Evolutionary conservation across 148 eudicot species (phyloP).

Genomic region (Spergularia marina): DNA sequence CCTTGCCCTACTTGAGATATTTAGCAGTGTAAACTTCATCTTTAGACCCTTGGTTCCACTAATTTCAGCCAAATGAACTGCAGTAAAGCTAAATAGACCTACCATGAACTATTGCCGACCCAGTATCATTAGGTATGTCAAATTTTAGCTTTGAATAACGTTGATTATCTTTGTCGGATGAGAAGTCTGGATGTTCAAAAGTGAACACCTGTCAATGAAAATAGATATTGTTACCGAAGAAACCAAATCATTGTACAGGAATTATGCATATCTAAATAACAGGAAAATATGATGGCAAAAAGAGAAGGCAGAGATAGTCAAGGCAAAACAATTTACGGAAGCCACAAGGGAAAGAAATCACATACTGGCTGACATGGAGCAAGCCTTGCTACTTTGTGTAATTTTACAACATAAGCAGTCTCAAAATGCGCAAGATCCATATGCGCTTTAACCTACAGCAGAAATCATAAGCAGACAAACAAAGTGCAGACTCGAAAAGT

Average conservation of each 20-base stretch:
- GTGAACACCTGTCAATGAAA: slow-evolving; percentile 67
- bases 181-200: slow-evolving; percentile 73
- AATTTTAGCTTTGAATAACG: slow-evolving; percentile 74
- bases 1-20: not conserved
- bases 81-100: slow-evolving; percentile 19
- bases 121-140: slow-evolving; percentile 76
- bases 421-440: slow-evolving; percentile 91
- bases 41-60: not conserved
- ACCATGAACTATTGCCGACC: slow-evolving; percentile 93
- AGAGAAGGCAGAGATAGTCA: not conserved
- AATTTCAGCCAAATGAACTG: not conserved
- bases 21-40: not conserved
- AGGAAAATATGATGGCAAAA: not conserved
- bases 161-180: slow-evolving; percentile 57
- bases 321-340: not conserved
- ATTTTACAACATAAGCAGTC: slow-evolving; percentile 93
- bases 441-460: slow-evolving; percentile 72
- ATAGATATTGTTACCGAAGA: not conserved
- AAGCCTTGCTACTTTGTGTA: slow-evolving; percentile 86
- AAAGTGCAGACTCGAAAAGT: not conserved
- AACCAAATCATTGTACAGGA: not conserved
- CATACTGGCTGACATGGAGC: slow-evolving; percentile 86
- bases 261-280: not conserved
- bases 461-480: slow-evolving; percentile 2
- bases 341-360: not conserved